These are phyloP conservation scores for Zygosaccharomyces pseudobailii DNA, from an alignment of 1,139 yeast species.

Conservation along the genomic window DNA sequence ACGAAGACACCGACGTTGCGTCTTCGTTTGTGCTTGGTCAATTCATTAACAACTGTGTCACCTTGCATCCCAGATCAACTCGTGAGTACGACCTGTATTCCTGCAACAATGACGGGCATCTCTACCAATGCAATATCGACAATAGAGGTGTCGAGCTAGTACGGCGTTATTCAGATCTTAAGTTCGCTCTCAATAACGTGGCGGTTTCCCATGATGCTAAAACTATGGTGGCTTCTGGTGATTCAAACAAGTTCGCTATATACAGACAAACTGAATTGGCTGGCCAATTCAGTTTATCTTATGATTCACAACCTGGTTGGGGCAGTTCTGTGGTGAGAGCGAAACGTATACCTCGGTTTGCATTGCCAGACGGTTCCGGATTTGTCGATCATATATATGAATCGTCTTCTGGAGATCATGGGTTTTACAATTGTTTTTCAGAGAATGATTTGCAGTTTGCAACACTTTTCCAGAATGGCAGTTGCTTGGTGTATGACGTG, in stretches of 20 bases:
- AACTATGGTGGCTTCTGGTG: slow-evolving; percentile 56
- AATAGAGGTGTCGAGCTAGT: slow-evolving; percentile 42
- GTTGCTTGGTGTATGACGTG: slow-evolving; percentile 69
- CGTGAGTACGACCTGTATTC: slow-evolving; percentile 50
- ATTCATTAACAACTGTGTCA: slow-evolving; percentile 79
- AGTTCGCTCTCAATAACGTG: slow-evolving; percentile 55
- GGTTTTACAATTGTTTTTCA: slow-evolving; percentile 79
- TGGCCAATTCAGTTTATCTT: slow-evolving; percentile 27
- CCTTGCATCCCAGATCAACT: slow-evolving; percentile 35
- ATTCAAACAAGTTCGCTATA: slow-evolving; percentile 47
- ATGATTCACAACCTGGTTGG: slow-evolving; percentile 27
- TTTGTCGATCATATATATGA: slow-evolving; percentile 38
- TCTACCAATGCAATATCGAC: slow-evolving; percentile 60
- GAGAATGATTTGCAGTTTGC: slow-evolving; percentile 70
- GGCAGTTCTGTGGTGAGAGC: slow-evolving; percentile 20
- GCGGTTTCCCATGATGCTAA: slow-evolving; percentile 55
- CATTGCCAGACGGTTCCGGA: slow-evolving; percentile 28
- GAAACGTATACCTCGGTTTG: slow-evolving; percentile 26
- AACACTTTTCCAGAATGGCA: slow-evolving; percentile 81
- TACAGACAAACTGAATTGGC: slow-evolving; percentile 40
- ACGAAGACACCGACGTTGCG: slow-evolving; percentile 43
- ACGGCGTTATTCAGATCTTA: slow-evolving; percentile 41
- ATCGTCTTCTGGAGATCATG: slow-evolving; percentile 62
- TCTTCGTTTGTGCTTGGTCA: slow-evolving; percentile 64
- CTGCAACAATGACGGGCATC: slow-evolving; percentile 75